These are phyloP conservation scores for Metschnikowia drakensbergensis DNA, from an alignment of 805 yeast genomes.

Conservation along the genomic window DNA sequence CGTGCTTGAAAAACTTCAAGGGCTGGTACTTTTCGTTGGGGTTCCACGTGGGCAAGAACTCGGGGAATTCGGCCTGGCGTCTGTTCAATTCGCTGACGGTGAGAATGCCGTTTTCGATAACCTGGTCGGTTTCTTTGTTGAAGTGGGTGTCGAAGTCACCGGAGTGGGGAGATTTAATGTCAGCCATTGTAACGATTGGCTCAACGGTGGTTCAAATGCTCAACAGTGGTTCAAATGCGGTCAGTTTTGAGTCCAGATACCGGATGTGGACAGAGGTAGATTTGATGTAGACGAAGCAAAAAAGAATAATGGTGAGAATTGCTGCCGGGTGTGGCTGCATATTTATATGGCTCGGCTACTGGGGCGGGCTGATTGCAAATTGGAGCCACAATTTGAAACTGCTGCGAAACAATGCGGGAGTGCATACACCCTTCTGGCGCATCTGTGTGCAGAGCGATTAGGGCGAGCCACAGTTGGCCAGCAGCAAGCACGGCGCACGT, in stretches of 20 bases:
- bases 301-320: neutral
- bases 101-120: slow-evolving; percentile 41
- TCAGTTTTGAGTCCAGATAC: neutral
- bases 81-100: slow-evolving; percentile 35
- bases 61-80: slow-evolving; percentile 41
- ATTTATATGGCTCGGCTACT: slow-evolving; percentile 1
- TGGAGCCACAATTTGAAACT: slow-evolving; percentile 2
- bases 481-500: neutral
- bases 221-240: neutral
- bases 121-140: slow-evolving; percentile 46
- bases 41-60: slow-evolving; percentile 67
- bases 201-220: neutral
- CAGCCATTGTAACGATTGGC: slow-evolving; percentile 1
- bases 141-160: slow-evolving; percentile 48
- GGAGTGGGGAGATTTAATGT: slow-evolving; percentile 7
- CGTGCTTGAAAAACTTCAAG: slow-evolving; percentile 50
- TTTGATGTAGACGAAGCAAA: neutral
- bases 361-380: neutral
- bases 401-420: neutral
- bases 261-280: neutral
- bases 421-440: neutral
- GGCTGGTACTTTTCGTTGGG: slow-evolving; percentile 52
- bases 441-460: neutral
- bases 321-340: neutral
- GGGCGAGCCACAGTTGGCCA: neutral